Evolutionary conservation across 768 basidiomycete genomes (phyloP).

Genomic region (Filobasidium floriforme): DNA sequence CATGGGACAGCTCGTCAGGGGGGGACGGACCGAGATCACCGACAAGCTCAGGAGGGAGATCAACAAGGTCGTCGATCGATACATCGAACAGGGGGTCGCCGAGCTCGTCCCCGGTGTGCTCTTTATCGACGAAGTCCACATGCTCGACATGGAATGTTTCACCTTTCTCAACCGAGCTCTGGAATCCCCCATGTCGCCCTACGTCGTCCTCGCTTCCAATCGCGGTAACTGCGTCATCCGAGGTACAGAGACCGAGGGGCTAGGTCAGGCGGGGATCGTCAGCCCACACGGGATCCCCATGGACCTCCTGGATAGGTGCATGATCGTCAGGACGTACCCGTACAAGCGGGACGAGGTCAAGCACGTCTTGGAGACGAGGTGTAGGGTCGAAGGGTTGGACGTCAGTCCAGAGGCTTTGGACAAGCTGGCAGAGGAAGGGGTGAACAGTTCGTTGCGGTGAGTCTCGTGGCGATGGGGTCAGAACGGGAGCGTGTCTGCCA

Average conservation of each 20-base stretch:
- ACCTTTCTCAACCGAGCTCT: slow-evolving; percentile 93
- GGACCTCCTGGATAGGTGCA: slow-evolving; percentile 85
- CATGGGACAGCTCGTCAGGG: slow-evolving; percentile 83
- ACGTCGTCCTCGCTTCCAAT: slow-evolving; percentile 94
- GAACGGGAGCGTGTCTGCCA: neutral
- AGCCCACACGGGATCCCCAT: slow-evolving; percentile 89
- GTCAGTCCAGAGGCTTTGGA: slow-evolving; percentile 70
- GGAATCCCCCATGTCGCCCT: slow-evolving; percentile 94
- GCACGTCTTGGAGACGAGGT: slow-evolving; percentile 76
- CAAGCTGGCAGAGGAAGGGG: slow-evolving; percentile 70
- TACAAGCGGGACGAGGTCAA: slow-evolving; percentile 78
- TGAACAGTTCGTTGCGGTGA: slow-evolving; percentile 70
- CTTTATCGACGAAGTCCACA: slow-evolving; percentile 99
- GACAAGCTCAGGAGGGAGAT: slow-evolving; percentile 93
- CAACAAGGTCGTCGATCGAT: slow-evolving; percentile 92
- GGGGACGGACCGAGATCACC: slow-evolving; percentile 88
- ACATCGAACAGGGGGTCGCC: slow-evolving; percentile 96
- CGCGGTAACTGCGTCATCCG: slow-evolving; percentile 85
- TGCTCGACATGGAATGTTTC: slow-evolving; percentile 99
- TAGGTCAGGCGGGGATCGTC: slow-evolving; percentile 57
- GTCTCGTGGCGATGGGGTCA: slow-evolving; percentile 28
- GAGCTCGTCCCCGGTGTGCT: slow-evolving; percentile 96
- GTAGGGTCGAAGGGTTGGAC: slow-evolving; percentile 75
- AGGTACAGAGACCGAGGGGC: slow-evolving; percentile 59
- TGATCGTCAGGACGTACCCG: slow-evolving; percentile 86